Percentiles rank a stretch among this genome's conserved stretches.
phyloP scores from a whole-genome alignment of 768 basidiomycete genomes.

The Candolleomyces eurysporus region DNA sequence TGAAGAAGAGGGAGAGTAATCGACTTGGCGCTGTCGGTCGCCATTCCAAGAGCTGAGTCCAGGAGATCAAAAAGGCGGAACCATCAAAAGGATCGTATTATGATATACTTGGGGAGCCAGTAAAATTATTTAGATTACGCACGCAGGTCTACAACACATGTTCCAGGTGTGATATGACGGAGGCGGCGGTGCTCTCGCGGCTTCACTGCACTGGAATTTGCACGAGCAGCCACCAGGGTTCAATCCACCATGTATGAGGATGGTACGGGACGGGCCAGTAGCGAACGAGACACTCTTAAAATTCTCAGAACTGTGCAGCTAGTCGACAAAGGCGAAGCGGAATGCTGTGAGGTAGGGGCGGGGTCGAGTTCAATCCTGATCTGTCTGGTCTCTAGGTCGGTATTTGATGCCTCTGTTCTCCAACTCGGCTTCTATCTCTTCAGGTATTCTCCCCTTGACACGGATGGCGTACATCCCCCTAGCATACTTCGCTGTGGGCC shows the following conservation, averaged over 20 bases:
- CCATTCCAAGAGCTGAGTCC: neutral
- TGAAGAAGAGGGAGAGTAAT: slow-evolving; percentile 49
- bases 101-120: neutral
- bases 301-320: too few species aligned
- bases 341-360: neutral
- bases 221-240: too few species aligned
- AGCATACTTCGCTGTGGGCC: slow-evolving; percentile 67
- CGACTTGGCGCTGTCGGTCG: neutral
- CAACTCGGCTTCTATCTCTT: slow-evolving; percentile 81
- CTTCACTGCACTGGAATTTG: too few species aligned
- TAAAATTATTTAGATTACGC: neutral
- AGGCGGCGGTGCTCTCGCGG: too few species aligned
- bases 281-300: too few species aligned
- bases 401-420: slow-evolving; percentile 78
- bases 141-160: too few species aligned
- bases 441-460: slow-evolving; percentile 80
- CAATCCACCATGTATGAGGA: too few species aligned
- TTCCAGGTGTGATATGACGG: neutral
- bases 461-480: slow-evolving; percentile 93
- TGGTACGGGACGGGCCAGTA: too few species aligned
- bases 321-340: too few species aligned
- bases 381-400: slow-evolving; percentile 79
- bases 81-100: too few species aligned
- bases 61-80: neutral
- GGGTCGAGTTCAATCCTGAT: slow-evolving; percentile 50